Conservation (phyloP, 768 basidiomycete genomes). For the Serendipita sp. region DNA sequence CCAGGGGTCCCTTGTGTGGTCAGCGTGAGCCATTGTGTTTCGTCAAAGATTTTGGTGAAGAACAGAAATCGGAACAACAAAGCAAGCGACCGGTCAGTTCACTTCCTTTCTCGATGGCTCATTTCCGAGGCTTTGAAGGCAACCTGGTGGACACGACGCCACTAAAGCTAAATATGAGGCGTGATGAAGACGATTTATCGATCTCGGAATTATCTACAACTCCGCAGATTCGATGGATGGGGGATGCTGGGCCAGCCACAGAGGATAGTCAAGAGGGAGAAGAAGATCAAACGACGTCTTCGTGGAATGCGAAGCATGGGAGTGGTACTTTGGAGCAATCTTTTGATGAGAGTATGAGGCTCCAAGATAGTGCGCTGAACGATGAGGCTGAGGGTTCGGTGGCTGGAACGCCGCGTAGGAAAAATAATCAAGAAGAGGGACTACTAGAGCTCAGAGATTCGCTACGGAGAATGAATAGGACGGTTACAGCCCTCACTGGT, state of each 20-base stretch:
- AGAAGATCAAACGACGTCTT: background rate
- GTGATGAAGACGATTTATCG: background rate
- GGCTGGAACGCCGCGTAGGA: background rate
- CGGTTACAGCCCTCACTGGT: background rate
- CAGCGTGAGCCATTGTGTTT: conserved; percentile 59
- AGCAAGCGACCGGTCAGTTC: background rate
- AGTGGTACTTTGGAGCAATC: background rate
- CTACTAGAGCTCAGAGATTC: background rate
- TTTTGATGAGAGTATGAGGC: background rate
- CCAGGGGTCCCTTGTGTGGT: conserved; percentile 92
- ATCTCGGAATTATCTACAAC: background rate
- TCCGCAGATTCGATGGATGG: conserved; percentile 1
- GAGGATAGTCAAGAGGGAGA: background rate
- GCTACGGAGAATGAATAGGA: background rate
- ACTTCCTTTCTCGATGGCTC: background rate
- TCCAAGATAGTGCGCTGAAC: background rate
- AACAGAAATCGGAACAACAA: background rate
- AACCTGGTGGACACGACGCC: background rate
- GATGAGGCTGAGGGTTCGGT: background rate
- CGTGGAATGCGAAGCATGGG: background rate
- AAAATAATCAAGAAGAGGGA: background rate
- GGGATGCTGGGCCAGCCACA: background rate
- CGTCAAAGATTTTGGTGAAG: background rate
- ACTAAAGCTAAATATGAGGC: background rate
- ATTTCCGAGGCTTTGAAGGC: background rate